These are phyloP conservation scores for Nyssa sinensis DNA, from an alignment of 148 eudicot species.

Conservation along the genomic window DNA sequence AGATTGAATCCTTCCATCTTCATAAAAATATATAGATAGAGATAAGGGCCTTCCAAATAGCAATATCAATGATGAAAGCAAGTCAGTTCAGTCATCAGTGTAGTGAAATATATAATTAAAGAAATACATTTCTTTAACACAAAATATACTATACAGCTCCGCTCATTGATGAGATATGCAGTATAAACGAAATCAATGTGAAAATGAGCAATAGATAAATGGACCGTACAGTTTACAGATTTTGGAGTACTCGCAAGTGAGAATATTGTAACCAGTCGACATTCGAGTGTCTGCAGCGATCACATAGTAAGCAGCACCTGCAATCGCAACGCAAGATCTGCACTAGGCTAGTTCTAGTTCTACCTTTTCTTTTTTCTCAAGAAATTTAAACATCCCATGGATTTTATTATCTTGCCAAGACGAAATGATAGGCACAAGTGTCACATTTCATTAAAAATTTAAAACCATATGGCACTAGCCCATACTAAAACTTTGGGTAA, in stretches of 20 bases:
- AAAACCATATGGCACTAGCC: too few relatives aligned
- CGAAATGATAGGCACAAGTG: too few relatives aligned
- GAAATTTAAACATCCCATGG: too few relatives aligned
- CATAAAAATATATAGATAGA: not conserved
- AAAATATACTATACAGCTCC: too few relatives aligned
- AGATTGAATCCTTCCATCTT: not conserved
- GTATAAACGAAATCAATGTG: not conserved
- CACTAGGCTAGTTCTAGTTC: too few relatives aligned
- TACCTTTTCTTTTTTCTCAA: too few relatives aligned
- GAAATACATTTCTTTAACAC: too few relatives aligned
- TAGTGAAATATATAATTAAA: too few relatives aligned
- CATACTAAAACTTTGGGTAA: too few relatives aligned
- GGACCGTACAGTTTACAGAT: slow-evolving; percentile 64
- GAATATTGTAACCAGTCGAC: slow-evolving; percentile 92
- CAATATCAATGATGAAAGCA: not conserved
- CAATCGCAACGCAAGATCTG: slow-evolving; percentile 80
- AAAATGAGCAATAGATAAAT: slow-evolving; percentile 4
- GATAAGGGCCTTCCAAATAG: not conserved
- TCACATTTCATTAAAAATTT: too few relatives aligned
- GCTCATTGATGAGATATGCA: not conserved
- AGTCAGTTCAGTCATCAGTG: too few relatives aligned
- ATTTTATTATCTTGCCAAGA: not conserved
- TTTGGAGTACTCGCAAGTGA: slow-evolving; percentile 94
- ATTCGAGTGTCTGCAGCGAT: slow-evolving; percentile 92
- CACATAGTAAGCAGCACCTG: slow-evolving; percentile 86